These are phyloP conservation scores for Fomitopsis pinicola DNA, from an alignment of 1,284 basidiomycete species.

Conservation along the genomic window DNA sequence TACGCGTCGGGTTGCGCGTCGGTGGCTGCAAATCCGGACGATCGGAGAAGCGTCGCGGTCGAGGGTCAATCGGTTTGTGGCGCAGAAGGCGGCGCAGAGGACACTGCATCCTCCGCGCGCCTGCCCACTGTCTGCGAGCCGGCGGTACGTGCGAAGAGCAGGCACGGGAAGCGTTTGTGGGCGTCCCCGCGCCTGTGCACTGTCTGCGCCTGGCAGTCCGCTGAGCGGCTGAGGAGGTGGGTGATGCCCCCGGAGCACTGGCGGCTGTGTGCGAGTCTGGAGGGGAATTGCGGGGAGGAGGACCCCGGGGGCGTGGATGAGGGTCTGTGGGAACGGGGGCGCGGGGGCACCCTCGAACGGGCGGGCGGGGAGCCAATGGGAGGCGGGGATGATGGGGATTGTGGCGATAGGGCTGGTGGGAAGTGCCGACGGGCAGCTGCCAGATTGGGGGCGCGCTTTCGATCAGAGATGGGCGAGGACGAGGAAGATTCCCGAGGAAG, in stretches of 20 bases:
- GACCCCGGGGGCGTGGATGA: constrained; percentile 9
- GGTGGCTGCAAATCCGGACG: neutral
- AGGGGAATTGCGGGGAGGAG: neutral
- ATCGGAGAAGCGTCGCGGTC: neutral
- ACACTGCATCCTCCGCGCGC: constrained; percentile 1
- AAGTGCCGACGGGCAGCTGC: constrained; percentile 14
- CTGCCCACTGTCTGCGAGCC: neutral
- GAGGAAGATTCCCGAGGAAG: neutral
- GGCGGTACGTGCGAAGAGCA: constrained; percentile 1
- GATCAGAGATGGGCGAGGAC: constrained; percentile 14
- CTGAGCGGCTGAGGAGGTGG: neutral
- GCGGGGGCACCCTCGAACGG: constrained; percentile 23
- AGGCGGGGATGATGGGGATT: constrained; percentile 3
- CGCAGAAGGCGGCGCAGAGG: constrained; percentile 5
- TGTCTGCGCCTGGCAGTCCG: neutral
- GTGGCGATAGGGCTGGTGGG: constrained; percentile 17
- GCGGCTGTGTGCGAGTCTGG: too few relatives aligned
- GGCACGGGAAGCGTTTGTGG: neutral
- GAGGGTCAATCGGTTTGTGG: constrained; percentile 7
- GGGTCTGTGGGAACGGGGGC: constrained; percentile 14
- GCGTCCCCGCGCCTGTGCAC: neutral
- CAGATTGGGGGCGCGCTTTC: constrained; percentile 19
- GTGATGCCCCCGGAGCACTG: neutral
- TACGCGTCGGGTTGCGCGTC: neutral
- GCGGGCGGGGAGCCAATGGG: constrained; percentile 17